These are phyloP conservation scores for Russula sp. DNA, from an alignment of 768 basidiomycete genomes.

Conservation along the genomic window DNA sequence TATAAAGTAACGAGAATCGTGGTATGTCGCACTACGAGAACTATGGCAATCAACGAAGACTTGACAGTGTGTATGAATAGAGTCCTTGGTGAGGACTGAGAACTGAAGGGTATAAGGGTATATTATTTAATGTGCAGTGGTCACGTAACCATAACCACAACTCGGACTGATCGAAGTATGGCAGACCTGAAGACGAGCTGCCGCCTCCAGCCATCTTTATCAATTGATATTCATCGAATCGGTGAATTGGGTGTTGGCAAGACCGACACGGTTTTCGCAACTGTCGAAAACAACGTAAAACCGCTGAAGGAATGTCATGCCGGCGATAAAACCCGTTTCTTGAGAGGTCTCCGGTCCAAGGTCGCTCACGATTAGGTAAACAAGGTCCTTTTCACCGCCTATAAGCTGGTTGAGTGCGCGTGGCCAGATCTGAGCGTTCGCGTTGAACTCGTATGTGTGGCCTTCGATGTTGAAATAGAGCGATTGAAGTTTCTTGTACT, in stretches of 20 bases:
- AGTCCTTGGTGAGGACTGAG: too few species aligned
- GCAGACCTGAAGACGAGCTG: too few species aligned
- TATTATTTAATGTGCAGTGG: too few species aligned
- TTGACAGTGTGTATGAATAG: too few species aligned
- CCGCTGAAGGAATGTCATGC: conserved; percentile 54
- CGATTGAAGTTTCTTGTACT: conserved; percentile 36
- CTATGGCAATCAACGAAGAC: too few species aligned
- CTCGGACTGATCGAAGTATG: too few species aligned
- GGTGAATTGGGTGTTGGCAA: conserved; percentile 54
- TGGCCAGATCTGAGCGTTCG: conserved; percentile 46
- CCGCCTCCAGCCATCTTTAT: neutral
- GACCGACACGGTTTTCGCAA: conserved; percentile 51
- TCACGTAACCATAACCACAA: too few species aligned
- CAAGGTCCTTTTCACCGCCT: conserved; percentile 38
- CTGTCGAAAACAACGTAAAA: conserved; percentile 70
- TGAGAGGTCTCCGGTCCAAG: conserved; percentile 37
- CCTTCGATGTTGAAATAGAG: conserved; percentile 38
- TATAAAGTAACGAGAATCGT: neutral
- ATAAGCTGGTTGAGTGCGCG: conserved; percentile 45
- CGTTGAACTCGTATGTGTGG: conserved; percentile 40
- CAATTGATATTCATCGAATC: conserved; percentile 40
- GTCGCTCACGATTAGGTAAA: conserved; percentile 42
- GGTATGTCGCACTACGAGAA: neutral
- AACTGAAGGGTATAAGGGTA: too few species aligned
- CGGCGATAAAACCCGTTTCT: conserved; percentile 52